Evolutionary conservation across 768 basidiomycete species (phyloP).

Genomic region (Tulasnella sp.): DNA sequence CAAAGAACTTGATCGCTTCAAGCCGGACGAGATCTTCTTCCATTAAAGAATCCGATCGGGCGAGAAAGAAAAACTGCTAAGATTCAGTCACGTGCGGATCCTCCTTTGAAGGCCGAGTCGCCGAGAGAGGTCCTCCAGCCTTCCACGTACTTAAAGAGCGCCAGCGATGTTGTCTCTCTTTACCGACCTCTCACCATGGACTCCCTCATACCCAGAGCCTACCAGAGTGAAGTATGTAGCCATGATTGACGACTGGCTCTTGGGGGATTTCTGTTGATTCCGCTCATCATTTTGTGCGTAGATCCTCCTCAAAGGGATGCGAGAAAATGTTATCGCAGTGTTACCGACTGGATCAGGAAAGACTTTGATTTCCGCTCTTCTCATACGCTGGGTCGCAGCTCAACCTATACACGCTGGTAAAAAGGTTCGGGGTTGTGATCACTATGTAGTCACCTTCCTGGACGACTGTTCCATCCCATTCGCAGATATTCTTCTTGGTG

Average conservation of each 20-base stretch:
- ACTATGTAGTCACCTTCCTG: neutral
- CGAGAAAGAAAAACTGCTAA: too few species aligned
- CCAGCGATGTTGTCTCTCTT: too few species aligned
- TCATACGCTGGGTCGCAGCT: conserved; percentile 63
- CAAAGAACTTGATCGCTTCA: conserved; percentile 16
- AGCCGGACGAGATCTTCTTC: too few species aligned
- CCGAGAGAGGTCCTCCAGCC: too few species aligned
- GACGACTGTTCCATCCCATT: neutral
- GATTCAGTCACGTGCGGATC: too few species aligned
- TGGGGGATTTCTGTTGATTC: too few species aligned
- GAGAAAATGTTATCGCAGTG: conserved; percentile 44
- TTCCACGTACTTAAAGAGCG: too few species aligned
- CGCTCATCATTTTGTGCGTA: too few species aligned
- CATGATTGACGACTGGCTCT: too few species aligned
- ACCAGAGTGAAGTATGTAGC: neutral
- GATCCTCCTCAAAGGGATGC: conserved; percentile 40
- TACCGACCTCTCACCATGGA: too few species aligned
- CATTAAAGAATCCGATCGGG: too few species aligned
- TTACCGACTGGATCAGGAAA: conserved; percentile 43
- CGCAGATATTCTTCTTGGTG: conserved; percentile 55
- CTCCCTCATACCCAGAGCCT: neutral
- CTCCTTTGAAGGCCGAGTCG: too few species aligned
- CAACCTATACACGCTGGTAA: conserved; percentile 38
- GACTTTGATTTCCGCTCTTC: conserved; percentile 45
- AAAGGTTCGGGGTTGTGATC: conserved; percentile 26